phyloP scores from a whole-genome alignment of 495 filamentous ascomycete genomes.

The Penicillium soppii region DNA sequence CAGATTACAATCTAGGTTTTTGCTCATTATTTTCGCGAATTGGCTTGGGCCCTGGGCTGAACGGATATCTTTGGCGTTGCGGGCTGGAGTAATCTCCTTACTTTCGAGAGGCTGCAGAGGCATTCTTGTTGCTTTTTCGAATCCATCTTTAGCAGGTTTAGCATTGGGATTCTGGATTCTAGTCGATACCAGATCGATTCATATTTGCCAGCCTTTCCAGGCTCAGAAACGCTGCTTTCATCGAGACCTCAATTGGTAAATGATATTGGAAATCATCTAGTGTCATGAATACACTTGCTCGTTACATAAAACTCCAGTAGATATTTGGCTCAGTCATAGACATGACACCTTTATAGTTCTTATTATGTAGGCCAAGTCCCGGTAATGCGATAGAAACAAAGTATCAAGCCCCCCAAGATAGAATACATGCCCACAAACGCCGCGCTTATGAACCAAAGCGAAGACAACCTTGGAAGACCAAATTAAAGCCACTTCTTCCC shows the following conservation, averaged over 20 bases:
- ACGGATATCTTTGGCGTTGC: slow-evolving; percentile 7
- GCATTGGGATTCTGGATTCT: background rate
- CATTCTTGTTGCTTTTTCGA: background rate
- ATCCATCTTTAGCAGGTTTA: background rate
- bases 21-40: slow-evolving; percentile 16
- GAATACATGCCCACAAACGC: slow-evolving; percentile 17
- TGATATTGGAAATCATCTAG: background rate
- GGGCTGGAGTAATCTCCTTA: slow-evolving; percentile 17
- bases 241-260: background rate
- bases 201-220: background rate
- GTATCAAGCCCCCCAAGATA: background rate
- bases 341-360: background rate
- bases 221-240: background rate
- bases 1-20: slow-evolving; percentile 32
- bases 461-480: background rate
- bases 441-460: slow-evolving; percentile 16
- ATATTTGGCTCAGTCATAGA: background rate
- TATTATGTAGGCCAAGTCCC: background rate
- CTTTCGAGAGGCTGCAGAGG: slow-evolving; percentile 2
- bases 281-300: background rate
- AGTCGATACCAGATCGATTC: background rate
- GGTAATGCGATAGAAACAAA: slow-evolving; percentile 3
- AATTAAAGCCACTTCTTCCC: slow-evolving; percentile 86
- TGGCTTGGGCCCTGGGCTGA: slow-evolving; percentile 6
- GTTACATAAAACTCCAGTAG: background rate